Percentiles rank a stretch among this genome's conserved stretches.
phyloP scores from a whole-genome alignment of 176 grass and related monocot species.

The Themeda triandra region DNA sequence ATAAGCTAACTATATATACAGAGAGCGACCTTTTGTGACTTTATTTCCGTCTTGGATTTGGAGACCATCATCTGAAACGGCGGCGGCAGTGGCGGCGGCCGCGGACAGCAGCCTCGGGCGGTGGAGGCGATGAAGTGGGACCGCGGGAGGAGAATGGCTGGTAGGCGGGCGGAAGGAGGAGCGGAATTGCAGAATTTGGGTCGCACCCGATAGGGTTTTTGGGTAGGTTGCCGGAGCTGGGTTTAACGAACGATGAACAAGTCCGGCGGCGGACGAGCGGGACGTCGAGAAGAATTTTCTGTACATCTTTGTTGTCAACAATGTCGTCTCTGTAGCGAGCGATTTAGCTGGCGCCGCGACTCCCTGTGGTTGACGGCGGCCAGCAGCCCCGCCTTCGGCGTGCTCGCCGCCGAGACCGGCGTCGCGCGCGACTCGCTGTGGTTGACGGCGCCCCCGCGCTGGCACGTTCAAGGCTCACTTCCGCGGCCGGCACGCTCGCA shows the following conservation, averaged over 20 bases:
- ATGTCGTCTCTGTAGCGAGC: background rate
- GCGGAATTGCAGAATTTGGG: background rate
- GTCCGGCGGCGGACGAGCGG: background rate
- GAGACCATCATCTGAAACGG: constrained; percentile 24
- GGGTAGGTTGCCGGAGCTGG: background rate
- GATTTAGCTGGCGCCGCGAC: too few species aligned
- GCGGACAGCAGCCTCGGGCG: constrained; percentile 30
- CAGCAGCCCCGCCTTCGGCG: too few species aligned
- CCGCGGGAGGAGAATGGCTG: background rate
- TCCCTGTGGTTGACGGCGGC: too few species aligned
- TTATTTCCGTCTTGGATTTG: too few species aligned
- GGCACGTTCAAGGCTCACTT: too few species aligned
- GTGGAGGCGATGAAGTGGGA: background rate
- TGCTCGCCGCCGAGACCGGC: too few species aligned
- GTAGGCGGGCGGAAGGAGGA: background rate
- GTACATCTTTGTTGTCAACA: background rate
- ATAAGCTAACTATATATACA: background rate
- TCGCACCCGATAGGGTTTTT: background rate
- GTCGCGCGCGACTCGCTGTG: too few species aligned
- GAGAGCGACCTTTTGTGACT: background rate
- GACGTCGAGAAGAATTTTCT: background rate
- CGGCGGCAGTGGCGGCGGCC: constrained; percentile 1
- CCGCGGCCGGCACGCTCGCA: too few species aligned
- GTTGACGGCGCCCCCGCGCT: too few species aligned
- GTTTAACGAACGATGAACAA: background rate